These are phyloP conservation scores for Paspalum vaginatum DNA, from an alignment of 176 grass and related monocot species.

Conservation along the genomic window DNA sequence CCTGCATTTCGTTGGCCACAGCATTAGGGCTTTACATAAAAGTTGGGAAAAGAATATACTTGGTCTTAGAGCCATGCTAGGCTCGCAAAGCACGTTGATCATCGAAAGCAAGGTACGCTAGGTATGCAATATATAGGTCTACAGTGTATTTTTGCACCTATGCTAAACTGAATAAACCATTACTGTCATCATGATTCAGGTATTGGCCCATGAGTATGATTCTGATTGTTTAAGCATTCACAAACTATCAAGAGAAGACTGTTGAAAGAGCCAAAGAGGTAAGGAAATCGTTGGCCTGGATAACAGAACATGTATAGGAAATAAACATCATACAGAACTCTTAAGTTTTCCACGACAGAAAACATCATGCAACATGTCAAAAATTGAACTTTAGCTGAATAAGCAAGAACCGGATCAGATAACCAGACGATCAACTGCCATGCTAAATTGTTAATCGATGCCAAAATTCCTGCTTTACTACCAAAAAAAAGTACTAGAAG, in stretches of 20 bases:
- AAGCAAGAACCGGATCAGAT: not conserved
- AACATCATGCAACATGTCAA: not conserved
- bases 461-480: constrained; percentile 26
- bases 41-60: constrained; percentile 40
- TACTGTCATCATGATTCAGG: not conserved
- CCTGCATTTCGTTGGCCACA: constrained; percentile 56
- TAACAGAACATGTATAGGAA: not conserved
- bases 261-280: not conserved
- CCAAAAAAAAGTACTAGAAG: constrained; percentile 6
- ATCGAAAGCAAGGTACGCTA: constrained; percentile 16
- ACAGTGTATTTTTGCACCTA: constrained; percentile 13
- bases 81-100: constrained; percentile 20
- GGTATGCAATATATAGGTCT: constrained; percentile 16
- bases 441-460: not conserved
- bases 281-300: not conserved
- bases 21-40: constrained; percentile 38
- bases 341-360: not conserved
- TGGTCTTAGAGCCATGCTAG: constrained; percentile 19
- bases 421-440: not conserved
- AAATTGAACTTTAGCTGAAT: not conserved
- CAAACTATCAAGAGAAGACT: not conserved
- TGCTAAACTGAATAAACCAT: not conserved
- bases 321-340: constrained; percentile 1
- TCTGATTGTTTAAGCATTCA: not conserved
- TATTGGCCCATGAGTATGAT: not conserved